These are phyloP conservation scores for Otatea glauca DNA, from an alignment of 176 grass and related monocot species.

Conservation along the genomic window DNA sequence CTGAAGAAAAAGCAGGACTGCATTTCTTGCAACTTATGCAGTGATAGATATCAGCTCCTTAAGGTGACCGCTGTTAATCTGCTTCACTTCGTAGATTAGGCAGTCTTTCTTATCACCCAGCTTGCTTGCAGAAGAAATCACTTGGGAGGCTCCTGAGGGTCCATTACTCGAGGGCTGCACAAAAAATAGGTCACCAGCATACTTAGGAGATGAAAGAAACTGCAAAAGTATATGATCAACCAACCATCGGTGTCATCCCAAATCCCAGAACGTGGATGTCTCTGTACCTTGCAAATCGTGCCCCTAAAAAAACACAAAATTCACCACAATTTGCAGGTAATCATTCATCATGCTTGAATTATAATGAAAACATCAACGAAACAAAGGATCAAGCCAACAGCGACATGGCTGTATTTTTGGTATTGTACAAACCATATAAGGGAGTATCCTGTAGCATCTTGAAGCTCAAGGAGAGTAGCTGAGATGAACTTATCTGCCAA, in stretches of 20 bases:
- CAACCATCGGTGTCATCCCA: constrained; percentile 41
- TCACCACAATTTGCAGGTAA: not conserved
- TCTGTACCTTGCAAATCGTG: constrained; percentile 51
- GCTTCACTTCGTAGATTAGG: not conserved
- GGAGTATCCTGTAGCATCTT: constrained; percentile 55
- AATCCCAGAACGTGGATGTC: constrained; percentile 40
- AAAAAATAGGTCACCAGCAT: not conserved
- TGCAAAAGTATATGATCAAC: not conserved
- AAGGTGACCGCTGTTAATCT: not conserved
- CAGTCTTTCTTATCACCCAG: not conserved
- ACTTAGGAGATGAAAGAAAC: not conserved
- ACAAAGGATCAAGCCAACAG: not conserved
- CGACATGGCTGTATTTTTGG: not conserved
- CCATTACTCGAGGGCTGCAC: constrained; percentile 36
- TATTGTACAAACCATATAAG: constrained; percentile 47
- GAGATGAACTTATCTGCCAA: constrained; percentile 56
- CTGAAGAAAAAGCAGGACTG: not conserved
- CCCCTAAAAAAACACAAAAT: constrained; percentile 43
- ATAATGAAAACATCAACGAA: not conserved
- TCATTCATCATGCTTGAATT: not conserved
- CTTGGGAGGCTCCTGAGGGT: not conserved
- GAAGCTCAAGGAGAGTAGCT: constrained; percentile 63
- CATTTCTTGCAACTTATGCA: not conserved
- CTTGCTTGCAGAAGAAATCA: not conserved
- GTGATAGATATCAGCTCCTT: not conserved